phyloP scores from a whole-genome alignment of 1,284 basidiomycete genomes.

The Pyrrhoderma lamaoense region DNA sequence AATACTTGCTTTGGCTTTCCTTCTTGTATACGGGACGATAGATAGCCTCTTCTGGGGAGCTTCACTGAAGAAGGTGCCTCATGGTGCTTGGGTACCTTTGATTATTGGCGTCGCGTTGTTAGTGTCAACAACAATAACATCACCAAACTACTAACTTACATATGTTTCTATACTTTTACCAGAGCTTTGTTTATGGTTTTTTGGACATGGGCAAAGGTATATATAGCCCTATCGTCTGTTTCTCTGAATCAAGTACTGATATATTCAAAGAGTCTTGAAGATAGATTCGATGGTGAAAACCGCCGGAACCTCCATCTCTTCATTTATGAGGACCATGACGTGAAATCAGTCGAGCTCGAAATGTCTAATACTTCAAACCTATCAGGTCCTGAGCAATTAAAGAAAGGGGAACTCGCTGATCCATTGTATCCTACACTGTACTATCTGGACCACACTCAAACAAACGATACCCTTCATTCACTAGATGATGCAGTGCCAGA shows the following conservation, averaged over 20 bases:
- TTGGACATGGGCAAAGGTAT: slow-evolving; percentile 57
- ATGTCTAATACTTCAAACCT: no score
- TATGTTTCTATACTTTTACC: no score
- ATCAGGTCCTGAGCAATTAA: no score
- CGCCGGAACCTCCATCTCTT: slow-evolving; percentile 46
- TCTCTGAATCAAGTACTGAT: background rate
- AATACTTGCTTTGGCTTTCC: slow-evolving; percentile 39
- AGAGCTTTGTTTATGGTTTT: slow-evolving; percentile 45
- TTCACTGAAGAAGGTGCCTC: slow-evolving; percentile 50
- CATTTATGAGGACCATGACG: slow-evolving; percentile 28
- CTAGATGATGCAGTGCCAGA: no score
- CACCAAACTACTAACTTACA: no score
- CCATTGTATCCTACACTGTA: background rate
- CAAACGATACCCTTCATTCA: no score
- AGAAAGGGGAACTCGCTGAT: no score
- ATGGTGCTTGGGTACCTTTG: slow-evolving; percentile 61
- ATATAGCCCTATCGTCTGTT: slow-evolving; percentile 3
- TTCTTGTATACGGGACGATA: slow-evolving; percentile 53
- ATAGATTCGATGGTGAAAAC: slow-evolving; percentile 48
- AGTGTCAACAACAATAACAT: slow-evolving; percentile 18
- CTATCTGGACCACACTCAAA: slow-evolving; percentile 2
- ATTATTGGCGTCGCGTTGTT: slow-evolving; percentile 46
- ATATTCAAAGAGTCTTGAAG: slow-evolving; percentile 41
- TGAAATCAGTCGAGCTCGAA: no score
- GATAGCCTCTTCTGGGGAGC: slow-evolving; percentile 61